These are phyloP conservation scores for Rosellinia necatrix DNA, from an alignment of 2,329 filamentous ascomycete species.

Conservation along the genomic window DNA sequence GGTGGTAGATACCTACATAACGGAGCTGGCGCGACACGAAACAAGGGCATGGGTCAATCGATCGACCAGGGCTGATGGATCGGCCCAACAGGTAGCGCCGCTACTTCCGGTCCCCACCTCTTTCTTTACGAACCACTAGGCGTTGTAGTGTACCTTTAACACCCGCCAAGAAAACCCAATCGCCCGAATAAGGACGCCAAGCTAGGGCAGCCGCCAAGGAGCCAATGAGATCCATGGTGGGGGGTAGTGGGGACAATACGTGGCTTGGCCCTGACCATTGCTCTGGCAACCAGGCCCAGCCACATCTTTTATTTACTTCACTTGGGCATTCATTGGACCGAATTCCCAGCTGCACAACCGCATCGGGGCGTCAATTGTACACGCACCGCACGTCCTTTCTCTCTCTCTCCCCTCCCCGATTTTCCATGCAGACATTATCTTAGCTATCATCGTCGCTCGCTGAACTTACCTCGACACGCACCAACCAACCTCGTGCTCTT, in stretches of 20 bases:
- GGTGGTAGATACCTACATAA: too few relatives aligned
- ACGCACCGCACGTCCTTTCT: too few relatives aligned
- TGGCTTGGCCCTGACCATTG: conserved; percentile 30
- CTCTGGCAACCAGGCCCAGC: conserved; percentile 38
- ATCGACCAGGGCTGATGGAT: too few relatives aligned
- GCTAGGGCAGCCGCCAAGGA: neutral
- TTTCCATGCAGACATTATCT: conserved; percentile 11
- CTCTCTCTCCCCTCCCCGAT: conserved; percentile 20
- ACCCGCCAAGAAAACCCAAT: neutral
- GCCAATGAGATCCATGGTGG: conserved; percentile 5
- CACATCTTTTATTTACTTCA: conserved; percentile 41
- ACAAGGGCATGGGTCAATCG: too few relatives aligned
- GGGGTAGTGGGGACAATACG: conserved; percentile 14
- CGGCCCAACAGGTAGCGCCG: too few relatives aligned
- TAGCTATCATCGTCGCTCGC: conserved; percentile 25
- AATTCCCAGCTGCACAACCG: conserved; percentile 25
- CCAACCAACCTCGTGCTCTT: conserved; percentile 32
- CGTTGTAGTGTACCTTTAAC: neutral
- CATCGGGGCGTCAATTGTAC: conserved; percentile 35
- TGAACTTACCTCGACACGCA: conserved; percentile 16
- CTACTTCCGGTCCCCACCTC: too few relatives aligned
- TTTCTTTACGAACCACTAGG: too few relatives aligned
- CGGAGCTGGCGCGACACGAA: too few relatives aligned
- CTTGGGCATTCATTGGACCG: conserved; percentile 24
- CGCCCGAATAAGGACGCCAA: neutral